These are phyloP conservation scores for Mycena olivaceomarginata DNA, from an alignment of 768 basidiomycete species.

Conservation along the genomic window DNA sequence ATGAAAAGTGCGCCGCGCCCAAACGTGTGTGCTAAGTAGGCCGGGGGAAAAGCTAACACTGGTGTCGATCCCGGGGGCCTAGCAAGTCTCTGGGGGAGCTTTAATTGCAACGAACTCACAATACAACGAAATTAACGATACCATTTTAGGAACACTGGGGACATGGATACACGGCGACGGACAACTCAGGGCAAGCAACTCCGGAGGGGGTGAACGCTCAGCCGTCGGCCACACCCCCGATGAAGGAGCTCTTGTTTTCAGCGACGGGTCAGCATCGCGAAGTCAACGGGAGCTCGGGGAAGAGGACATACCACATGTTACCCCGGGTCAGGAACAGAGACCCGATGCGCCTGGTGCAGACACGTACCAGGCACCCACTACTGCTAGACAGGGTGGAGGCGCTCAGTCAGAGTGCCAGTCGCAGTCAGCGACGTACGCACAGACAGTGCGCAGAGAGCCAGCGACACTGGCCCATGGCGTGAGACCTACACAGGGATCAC, in stretches of 20 bases:
- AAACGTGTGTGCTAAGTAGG: background rate
- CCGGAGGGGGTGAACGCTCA: background rate
- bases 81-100: slow-evolving; percentile 8
- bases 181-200: background rate
- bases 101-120: slow-evolving; percentile 9
- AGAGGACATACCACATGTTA: background rate
- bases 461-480: too few species aligned
- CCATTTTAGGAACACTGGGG: background rate
- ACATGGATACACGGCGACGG: background rate
- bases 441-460: too few species aligned
- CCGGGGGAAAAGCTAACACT: too few species aligned
- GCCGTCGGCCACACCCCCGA: slow-evolving; percentile 5
- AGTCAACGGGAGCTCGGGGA: slow-evolving; percentile 5
- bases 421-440: too few species aligned
- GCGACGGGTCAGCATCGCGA: background rate
- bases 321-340: background rate
- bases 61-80: background rate
- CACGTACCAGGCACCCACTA: background rate
- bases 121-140: background rate
- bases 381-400: too few species aligned
- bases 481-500: too few species aligned
- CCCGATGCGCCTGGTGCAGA: background rate
- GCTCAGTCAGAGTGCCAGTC: too few species aligned
- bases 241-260: slow-evolving; percentile 1
- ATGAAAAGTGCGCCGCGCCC: background rate